Base-by-base conservation (phyloP, 129 eudicot species). In the Scalesia atractyloides region DNA sequence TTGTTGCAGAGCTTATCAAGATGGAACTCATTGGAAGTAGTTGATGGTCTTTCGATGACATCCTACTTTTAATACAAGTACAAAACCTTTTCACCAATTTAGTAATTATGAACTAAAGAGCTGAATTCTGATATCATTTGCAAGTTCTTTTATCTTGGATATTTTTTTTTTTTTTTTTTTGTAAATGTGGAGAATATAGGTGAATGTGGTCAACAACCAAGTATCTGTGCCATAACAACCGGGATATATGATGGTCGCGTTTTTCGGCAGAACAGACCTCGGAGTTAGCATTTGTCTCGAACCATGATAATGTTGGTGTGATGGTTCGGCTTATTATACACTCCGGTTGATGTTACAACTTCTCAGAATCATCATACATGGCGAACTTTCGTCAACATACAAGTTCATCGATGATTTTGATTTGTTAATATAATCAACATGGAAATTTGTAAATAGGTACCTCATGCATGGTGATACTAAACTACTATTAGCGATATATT, bases 1-100 rank as follows among this genome's bases (percentile, higher is more conserved):
- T 89, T 53, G 80, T 84, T 20, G 81, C 22, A 46, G 79, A 66
- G 96, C 96, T 20, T 86, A 79, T 80, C 76, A 64, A 84, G 75
- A 44, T 89, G 96, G 96, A 77, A 61, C 48, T 73, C 87, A 37
- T 84, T 86, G 47, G 87, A 86, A 73, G 82, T 83, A 81, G 73
- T 89, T 68, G 89, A 79, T 51, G 96, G 80, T 52, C 37, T 60
- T 22, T 18, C 60, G 34, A 58, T 46, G 83, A 83, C 59, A 76
- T 75, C 34, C 71, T 81, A 14, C 87, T 82, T 47, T 75, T 89
- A 24, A 79, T 91, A 17, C 88, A 74, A 79, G 96, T 88, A 82
- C 68, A 15, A 22, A 46, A 17, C 15, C 36, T 17, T 18, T 18
- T 48, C 26, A 9, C 20, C 18, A 66, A 24, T 17, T 41, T 24